Evolutionary conservation across 306 rosid species (phyloP).

Genomic region (Phaseolus lunatus): DNA sequence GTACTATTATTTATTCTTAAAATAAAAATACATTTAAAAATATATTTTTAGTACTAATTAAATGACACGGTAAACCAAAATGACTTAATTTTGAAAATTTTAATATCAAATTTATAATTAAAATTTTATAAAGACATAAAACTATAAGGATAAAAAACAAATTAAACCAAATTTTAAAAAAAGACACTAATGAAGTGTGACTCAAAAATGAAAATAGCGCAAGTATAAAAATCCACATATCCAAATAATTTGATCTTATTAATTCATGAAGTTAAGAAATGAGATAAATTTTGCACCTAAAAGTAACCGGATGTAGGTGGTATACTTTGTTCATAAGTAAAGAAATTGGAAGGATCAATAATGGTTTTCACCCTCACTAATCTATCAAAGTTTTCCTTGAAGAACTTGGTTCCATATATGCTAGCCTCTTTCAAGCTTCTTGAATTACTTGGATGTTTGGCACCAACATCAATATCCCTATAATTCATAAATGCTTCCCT

Average conservation of each 20-base stretch:
- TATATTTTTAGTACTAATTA: too few species aligned
- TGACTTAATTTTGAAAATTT: too few species aligned
- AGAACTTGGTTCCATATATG: conserved; percentile 37
- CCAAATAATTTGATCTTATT: not conserved
- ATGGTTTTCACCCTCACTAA: conserved; percentile 24
- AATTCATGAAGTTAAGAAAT: not conserved
- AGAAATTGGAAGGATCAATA: conserved; percentile 46
- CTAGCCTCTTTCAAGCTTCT: not conserved
- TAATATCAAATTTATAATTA: too few species aligned
- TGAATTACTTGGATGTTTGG: conserved; percentile 37
- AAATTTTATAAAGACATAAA: too few species aligned
- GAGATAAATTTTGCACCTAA: too few species aligned
- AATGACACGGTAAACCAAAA: too few species aligned
- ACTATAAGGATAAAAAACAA: too few species aligned
- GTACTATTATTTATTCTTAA: too few species aligned
- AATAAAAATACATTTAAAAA: too few species aligned
- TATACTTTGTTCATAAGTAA: conserved; percentile 47
- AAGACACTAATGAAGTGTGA: too few species aligned
- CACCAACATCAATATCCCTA: conserved; percentile 52
- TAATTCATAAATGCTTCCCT: conserved; percentile 45
- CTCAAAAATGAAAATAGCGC: too few species aligned
- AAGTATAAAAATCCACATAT: not conserved
- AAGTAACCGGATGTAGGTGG: not conserved
- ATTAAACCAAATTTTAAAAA: too few species aligned
- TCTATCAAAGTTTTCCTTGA: conserved; percentile 35